Evolutionary conservation across 2,329 filamentous ascomycete genomes (phyloP).

Genomic region (Epichloe bromicola): DNA sequence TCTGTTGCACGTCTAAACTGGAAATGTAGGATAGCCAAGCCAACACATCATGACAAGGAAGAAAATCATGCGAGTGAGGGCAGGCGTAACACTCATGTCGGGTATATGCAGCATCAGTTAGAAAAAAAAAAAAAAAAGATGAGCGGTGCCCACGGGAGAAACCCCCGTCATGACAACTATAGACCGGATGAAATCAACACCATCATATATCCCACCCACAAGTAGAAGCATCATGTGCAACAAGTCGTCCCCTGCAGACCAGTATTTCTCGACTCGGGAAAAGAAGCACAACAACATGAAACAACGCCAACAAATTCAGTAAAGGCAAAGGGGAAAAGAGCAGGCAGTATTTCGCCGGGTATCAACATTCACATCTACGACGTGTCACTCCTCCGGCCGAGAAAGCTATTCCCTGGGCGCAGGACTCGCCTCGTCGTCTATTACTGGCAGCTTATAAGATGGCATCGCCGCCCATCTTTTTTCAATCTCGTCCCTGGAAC

Average conservation of each 20-base stretch:
- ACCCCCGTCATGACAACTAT: background rate
- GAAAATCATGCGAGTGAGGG: no score
- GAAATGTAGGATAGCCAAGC: no score
- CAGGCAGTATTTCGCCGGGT: background rate
- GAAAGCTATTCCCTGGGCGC: constrained; percentile 15
- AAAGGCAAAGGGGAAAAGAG: background rate
- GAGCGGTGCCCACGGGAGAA: background rate
- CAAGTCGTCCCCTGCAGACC: no score
- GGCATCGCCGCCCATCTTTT: constrained; percentile 22
- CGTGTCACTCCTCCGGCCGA: constrained; percentile 3
- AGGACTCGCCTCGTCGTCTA: constrained; percentile 15
- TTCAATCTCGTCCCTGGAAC: constrained; percentile 22
- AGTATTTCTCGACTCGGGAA: no score
- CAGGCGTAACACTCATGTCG: no score
- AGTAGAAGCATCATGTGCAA: no score
- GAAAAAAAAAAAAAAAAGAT: background rate
- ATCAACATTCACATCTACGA: background rate
- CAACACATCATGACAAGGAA: no score
- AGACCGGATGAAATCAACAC: background rate
- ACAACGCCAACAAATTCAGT: background rate
- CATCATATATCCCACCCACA: background rate
- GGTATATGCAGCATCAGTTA: background rate
- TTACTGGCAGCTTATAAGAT: constrained; percentile 18
- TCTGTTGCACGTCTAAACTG: no score
- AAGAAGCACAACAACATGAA: background rate